Base-by-base conservation (phyloP, 345 rosid genomes). In the Excoecaria agallocha region DNA sequence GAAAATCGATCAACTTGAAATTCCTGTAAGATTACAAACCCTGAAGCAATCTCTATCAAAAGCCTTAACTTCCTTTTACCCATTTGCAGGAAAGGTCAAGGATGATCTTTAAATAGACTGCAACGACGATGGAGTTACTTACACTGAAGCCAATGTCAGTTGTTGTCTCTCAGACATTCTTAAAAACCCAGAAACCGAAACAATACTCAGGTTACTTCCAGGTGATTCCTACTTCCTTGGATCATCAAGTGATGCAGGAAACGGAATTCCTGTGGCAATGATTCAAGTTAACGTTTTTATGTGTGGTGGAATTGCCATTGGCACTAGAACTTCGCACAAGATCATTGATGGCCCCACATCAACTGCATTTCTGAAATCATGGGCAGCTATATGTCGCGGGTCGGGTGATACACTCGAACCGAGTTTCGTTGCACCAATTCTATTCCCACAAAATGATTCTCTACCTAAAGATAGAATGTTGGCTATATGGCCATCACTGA, bases 261-360 rank as follows among this genome's bases (percentile, higher is more conserved):
- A 11, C n/a, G 81, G 72, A 62, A 15, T 37, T 58, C 74, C 61
- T 8, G 69, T 74, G 12, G 58, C 70, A 56, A 41, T 65, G 57
- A 52, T 79, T 16, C 83, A 85, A 64, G 76, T 64, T 17, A 82
- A 74, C 5, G 12, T 35, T 61, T 82, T 84, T 2, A 30, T 13
- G 3, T 81, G 89, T 19, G 91, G 90, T 49, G 91, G 90, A 3
- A 66, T 86, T 17, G 82, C 77, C 24, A 25, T 89, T n/a, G 83
- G 86, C 5, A 58, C 75, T 19, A 71, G 71, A 8, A 46, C 78
- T 54, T 85, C 87, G 54, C 90, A 86, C 77, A 81, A 66, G 84
- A 69, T 89, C 50, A 75, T 80, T 8, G 91, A 89, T 70, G 82
- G 89, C 62, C 69, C 72, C 0, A 65, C 90, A 24, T 78, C 77